Base-by-base conservation (phyloP, 176 grass and related monocot genomes). In the Oryza coarctata region DNA sequence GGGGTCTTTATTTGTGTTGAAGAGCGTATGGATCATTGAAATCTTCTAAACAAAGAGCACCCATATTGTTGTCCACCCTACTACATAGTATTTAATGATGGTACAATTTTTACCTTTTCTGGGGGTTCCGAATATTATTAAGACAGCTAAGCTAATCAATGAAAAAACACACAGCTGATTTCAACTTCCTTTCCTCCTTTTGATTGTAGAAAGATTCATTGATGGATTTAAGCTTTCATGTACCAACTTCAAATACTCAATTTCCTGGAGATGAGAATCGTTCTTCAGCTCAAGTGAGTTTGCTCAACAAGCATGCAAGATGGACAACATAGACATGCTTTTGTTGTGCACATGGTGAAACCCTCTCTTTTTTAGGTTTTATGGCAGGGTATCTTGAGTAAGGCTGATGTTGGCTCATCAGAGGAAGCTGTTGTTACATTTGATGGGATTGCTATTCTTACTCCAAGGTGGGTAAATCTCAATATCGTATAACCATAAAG, bases 161-260 rank as follows among this genome's bases (percentile, higher is more conserved):
- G 20, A n/a, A 60, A 58, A 23, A 25, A 3, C 2, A 31, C 12
- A 45, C 49, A 71, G 5, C 14, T 78, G 6, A 74, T 5, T 30
- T 20, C 33, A 65, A 68, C 60, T 81, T 32, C 58, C 38, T 79
- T 84, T 74, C 62, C 50, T 84, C 22, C 6, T 85, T 20, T 43
- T 18, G 45, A 83, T 27, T 85, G 70, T 83, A 96, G 94, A 96
- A 96, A 96, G 94, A 96, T 91, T 93, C 88, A 0, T 74, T 96
- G 80, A 96, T 96, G 94, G 94, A 96, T 87, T 82, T 93, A 84
- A 96, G 94, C 93, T 96, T 96, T 81, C 94, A 96, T 88, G 83
- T 96, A 28, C 90, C 88, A 22, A 91, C 90, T 83, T 76, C 88
- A 45, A 96, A 96, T 80, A 96, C 90, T 27, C 88, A 91, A 77